These are phyloP conservation scores for Dentiscutata heterogama DNA, from an alignment of 371 early-diverging fungal species.

Conservation along the genomic window DNA sequence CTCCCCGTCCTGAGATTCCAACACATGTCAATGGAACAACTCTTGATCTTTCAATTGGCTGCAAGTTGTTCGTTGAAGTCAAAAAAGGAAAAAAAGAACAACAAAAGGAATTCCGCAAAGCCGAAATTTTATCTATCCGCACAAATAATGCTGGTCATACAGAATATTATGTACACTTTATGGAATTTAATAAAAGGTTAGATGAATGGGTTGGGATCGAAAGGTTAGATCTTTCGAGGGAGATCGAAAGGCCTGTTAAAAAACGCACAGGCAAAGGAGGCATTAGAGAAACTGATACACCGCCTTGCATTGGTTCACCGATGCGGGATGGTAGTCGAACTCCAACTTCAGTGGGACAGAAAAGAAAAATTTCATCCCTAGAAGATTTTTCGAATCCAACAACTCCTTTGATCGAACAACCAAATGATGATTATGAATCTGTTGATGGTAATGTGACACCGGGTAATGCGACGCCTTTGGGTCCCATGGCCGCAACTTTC, in stretches of 20 bases:
- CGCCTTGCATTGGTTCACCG: slow-evolving; percentile 6
- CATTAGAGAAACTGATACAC: slow-evolving; percentile 41
- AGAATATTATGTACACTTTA: slow-evolving; percentile 98
- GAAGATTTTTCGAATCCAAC: slow-evolving; percentile 48
- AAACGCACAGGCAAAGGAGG: slow-evolving; percentile 59
- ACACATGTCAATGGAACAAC: background rate
- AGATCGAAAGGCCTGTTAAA: slow-evolving; percentile 82
- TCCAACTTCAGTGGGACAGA: slow-evolving; percentile 52
- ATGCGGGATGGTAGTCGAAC: slow-evolving; percentile 59
- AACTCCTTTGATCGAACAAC: slow-evolving; percentile 52
- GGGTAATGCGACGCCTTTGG: slow-evolving; percentile 35
- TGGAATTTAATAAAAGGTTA: slow-evolving; percentile 98
- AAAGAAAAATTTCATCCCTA: slow-evolving; percentile 49
- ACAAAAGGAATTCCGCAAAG: slow-evolving; percentile 74
- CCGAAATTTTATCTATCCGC: slow-evolving; percentile 94
- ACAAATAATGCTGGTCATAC: slow-evolving; percentile 56
- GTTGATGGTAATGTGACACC: slow-evolving; percentile 54
- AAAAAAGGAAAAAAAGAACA: slow-evolving; percentile 48
- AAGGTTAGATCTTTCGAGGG: slow-evolving; percentile 76
- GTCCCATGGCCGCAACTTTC: slow-evolving; percentile 50
- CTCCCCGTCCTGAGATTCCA: slow-evolving; percentile 34
- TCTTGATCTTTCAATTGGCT: slow-evolving; percentile 47
- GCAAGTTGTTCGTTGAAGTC: slow-evolving; percentile 51
- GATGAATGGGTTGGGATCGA: slow-evolving; percentile 97
- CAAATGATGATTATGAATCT: slow-evolving; percentile 58